A percentile compares a stretch with the other conserved stretches of the same genome.
phyloP scores from a whole-genome alignment of 2,329 filamentous ascomycete genomes.

The Monilinia laxa region DNA sequence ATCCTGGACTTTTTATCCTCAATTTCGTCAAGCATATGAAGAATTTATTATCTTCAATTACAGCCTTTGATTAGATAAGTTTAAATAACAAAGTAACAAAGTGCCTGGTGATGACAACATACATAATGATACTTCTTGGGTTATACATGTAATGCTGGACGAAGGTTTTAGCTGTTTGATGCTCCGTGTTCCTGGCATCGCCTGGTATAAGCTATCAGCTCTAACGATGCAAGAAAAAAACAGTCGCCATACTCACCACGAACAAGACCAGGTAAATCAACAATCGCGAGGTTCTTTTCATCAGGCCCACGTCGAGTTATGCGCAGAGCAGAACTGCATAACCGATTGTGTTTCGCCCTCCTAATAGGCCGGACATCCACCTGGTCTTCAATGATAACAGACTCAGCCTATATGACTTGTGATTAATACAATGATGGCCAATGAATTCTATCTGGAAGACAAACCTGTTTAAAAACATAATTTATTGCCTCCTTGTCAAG shows the following conservation, averaged over 20 bases:
- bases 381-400: neutral
- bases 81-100: neutral
- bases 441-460: neutral
- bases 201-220: neutral
- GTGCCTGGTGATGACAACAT: neutral
- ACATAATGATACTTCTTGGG: slow-evolving; percentile 45
- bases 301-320: slow-evolving; percentile 29
- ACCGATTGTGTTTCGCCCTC: slow-evolving; percentile 10
- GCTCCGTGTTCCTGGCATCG: slow-evolving; percentile 16
- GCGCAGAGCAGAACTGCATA: slow-evolving; percentile 28
- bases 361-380: neutral
- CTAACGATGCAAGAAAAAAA: neutral
- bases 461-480: slow-evolving; percentile 12
- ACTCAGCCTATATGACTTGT: neutral
- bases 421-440: neutral
- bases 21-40: slow-evolving; percentile 37
- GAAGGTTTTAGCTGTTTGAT: slow-evolving; percentile 29
- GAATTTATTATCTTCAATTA: slow-evolving; percentile 44
- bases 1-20: slow-evolving; percentile 35
- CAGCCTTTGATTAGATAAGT: slow-evolving; percentile 38
- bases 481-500: slow-evolving; percentile 11
- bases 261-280: slow-evolving; percentile 38
- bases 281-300: slow-evolving; percentile 32
- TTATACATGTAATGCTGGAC: slow-evolving; percentile 43
- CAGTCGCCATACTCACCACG: slow-evolving; percentile 22